A percentile compares a stretch with the other conserved stretches of the same genome.
Conservation (phyloP, 2,329 filamentous ascomycete genomes). For the Fusarium albosuccineum region DNA sequence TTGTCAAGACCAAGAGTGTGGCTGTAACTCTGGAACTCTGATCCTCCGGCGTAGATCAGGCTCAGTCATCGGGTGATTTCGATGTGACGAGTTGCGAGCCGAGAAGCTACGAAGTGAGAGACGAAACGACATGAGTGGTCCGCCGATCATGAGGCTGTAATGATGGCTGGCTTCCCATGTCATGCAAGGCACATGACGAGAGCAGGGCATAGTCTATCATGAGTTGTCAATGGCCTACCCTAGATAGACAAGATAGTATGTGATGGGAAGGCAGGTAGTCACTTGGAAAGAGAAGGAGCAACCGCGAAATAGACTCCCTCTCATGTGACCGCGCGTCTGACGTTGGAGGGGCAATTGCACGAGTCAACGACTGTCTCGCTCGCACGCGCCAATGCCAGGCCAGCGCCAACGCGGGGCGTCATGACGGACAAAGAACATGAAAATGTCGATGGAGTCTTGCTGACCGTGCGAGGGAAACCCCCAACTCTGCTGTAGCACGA, state of each 20-base stretch:
- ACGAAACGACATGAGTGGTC: too few relatives aligned
- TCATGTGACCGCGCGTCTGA: slow-evolving; percentile 48
- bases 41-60: not conserved
- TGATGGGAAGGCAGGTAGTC: too few relatives aligned
- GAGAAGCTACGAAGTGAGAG: not conserved
- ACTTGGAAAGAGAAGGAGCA: not conserved
- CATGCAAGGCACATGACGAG: not conserved
- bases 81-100: not conserved
- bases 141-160: too few relatives aligned
- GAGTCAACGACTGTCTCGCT: slow-evolving; percentile 27
- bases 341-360: slow-evolving; percentile 22
- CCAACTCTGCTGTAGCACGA: too few relatives aligned
- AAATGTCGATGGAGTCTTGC: not conserved
- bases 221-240: too few relatives aligned
- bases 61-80: not conserved
- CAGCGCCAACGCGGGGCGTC: slow-evolving; percentile 22
- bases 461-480: too few relatives aligned
- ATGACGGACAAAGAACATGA: slow-evolving; percentile 25
- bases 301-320: not conserved
- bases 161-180: too few relatives aligned
- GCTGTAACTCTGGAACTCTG: not conserved
- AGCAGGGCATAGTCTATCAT: too few relatives aligned
- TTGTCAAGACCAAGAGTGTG: not conserved
- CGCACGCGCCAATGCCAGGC: slow-evolving; percentile 37
- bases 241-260: too few relatives aligned